A percentile compares a stretch with the other conserved stretches of the same genome.
phyloP scores from a whole-genome alignment of 2,329 filamentous ascomycete species.

The Venturia oleaginea region DNA sequence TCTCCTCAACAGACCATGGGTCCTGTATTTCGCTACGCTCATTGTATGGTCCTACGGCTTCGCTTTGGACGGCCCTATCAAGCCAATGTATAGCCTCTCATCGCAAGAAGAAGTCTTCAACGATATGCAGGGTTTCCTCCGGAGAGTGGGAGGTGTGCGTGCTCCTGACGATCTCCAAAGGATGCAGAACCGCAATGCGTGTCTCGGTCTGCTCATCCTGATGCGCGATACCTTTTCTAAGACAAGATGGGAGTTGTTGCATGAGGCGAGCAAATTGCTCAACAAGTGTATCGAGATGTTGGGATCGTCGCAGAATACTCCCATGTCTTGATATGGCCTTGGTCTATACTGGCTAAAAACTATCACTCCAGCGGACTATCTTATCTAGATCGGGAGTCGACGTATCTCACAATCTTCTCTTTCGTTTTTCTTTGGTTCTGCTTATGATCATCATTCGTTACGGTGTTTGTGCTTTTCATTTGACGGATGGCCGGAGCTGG shows the following conservation, averaged over 20 bases:
- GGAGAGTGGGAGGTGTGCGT: slow-evolving; percentile 59
- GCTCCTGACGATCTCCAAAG: slow-evolving; percentile 69
- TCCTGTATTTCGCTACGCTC: slow-evolving; percentile 83
- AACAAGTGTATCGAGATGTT: slow-evolving; percentile 68
- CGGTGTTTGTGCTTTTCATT: neutral
- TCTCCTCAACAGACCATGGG: slow-evolving; percentile 86
- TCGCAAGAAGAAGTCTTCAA: slow-evolving; percentile 57
- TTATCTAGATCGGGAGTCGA: neutral
- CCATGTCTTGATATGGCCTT: neutral
- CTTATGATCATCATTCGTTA: neutral
- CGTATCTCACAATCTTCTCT: neutral
- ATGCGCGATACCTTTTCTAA: slow-evolving; percentile 72
- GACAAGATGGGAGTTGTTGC: slow-evolving; percentile 83
- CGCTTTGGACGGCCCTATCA: slow-evolving; percentile 72
- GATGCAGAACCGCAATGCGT: slow-evolving; percentile 70
- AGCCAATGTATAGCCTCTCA: slow-evolving; percentile 41
- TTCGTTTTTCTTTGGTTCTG: neutral
- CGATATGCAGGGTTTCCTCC: slow-evolving; percentile 74
- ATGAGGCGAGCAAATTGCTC: slow-evolving; percentile 74
- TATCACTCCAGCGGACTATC: neutral
- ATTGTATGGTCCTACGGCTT: slow-evolving; percentile 95
- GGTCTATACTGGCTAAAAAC: neutral
- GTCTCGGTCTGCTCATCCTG: slow-evolving; percentile 70
- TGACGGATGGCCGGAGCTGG: neutral
- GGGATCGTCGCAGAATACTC: slow-evolving; percentile 1